These are phyloP conservation scores for Umbellularia californica DNA, from an alignment of 164 flowering plant genomes.

Conservation along the genomic window DNA sequence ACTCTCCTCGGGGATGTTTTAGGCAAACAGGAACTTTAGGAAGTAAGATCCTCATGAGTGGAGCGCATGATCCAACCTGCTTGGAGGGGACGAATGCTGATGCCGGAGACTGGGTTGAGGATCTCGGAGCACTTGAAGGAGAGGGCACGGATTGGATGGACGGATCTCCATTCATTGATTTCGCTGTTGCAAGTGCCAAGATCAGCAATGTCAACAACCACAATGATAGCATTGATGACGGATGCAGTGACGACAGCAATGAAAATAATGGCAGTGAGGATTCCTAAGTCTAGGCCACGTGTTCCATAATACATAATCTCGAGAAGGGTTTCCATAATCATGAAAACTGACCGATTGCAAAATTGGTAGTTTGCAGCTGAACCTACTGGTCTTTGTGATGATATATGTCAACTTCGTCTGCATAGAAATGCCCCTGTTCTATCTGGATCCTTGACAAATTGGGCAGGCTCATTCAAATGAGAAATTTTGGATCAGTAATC, in stretches of 20 bases:
- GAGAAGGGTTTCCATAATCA: background rate
- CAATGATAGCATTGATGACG: slow-evolving; percentile 3
- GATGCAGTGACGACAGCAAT: slow-evolving; percentile 12
- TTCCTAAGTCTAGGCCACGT: slow-evolving; percentile 1
- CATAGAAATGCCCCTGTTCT: background rate
- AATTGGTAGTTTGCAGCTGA: background rate
- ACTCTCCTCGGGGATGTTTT: background rate
- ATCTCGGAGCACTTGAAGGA: slow-evolving; percentile 15
- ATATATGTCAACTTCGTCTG: too few species aligned
- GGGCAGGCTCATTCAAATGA: background rate
- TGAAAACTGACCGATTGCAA: background rate
- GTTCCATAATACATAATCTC: background rate
- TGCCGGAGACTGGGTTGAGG: slow-evolving; percentile 28
- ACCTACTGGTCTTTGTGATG: background rate
- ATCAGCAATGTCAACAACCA: slow-evolving; percentile 8
- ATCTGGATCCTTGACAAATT: background rate
- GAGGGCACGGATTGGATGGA: slow-evolving; percentile 22
- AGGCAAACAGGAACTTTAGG: slow-evolving; percentile 18
- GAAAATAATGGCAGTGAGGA: slow-evolving; percentile 8
- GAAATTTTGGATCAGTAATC: background rate
- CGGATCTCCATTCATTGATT: slow-evolving; percentile 14
- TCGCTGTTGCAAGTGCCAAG: slow-evolving; percentile 6
- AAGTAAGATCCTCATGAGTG: slow-evolving; percentile 7
- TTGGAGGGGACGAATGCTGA: slow-evolving; percentile 23
- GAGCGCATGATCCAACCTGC: slow-evolving; percentile 22